Evolutionary conservation across 2,329 filamentous ascomycete species (phyloP).

Genomic region (Sporothrix phasma): DNA sequence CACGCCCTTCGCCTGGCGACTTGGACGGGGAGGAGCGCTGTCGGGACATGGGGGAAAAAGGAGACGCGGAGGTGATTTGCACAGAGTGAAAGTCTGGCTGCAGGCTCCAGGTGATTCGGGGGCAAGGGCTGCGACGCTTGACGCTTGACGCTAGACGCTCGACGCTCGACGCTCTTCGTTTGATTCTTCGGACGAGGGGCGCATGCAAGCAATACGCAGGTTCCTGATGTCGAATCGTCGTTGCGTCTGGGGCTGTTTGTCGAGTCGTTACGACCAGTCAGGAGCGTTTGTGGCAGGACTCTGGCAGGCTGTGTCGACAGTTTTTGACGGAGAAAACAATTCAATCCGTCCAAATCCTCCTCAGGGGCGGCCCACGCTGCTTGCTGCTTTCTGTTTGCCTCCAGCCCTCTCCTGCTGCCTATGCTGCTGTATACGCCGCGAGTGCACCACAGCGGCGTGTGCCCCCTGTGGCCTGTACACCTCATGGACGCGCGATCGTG

Average conservation of each 20-base stretch:
- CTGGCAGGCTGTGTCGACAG: not conserved
- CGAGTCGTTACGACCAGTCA: not conserved
- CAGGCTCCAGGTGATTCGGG: not conserved
- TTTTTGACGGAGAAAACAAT: not conserved
- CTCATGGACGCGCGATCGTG: not conserved
- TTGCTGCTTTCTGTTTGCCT: not conserved
- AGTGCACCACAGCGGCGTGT: not conserved
- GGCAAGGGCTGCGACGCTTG: not conserved
- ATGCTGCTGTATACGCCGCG: not conserved
- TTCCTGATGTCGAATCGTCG: not conserved
- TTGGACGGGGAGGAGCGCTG: constrained; percentile 38
- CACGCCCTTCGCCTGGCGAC: constrained; percentile 39
- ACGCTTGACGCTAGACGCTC: not conserved
- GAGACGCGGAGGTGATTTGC: not conserved
- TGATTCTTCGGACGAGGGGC: not conserved
- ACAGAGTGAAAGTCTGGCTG: not conserved
- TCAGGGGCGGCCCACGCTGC: not conserved
- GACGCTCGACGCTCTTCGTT: not conserved
- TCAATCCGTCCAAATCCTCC: not conserved
- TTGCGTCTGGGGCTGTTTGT: not conserved
- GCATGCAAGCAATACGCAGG: constrained; percentile 6
- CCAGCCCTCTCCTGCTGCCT: not conserved
- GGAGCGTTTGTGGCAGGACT: not conserved
- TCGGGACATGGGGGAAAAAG: constrained; percentile 46
- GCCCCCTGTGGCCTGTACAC: not conserved